Base-by-base conservation (phyloP, 83 land plant genomes). In the Thuja plicata region DNA sequence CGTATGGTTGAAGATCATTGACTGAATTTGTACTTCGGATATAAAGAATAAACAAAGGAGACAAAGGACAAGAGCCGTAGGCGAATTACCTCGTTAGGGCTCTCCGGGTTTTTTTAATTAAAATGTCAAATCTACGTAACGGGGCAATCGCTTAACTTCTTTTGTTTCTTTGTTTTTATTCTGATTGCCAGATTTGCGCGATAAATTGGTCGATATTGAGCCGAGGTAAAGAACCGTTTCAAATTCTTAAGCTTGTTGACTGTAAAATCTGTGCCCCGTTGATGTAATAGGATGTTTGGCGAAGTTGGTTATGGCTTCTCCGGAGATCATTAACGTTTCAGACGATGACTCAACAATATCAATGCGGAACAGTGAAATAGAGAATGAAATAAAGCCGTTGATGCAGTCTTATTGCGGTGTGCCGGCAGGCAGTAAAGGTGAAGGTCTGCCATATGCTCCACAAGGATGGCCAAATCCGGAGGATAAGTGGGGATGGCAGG, bases 371-470 rank as follows among this genome's bases (percentile, higher is more conserved):
- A 74, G 79, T 34, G 17, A 74, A 32, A 74, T 74, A 10, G 37
- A 74, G 79, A 74, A 34, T 10, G 38, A 12, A 34, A 15, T 10
- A 34, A 74, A 74, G 9, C 4, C 34, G 35, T 34, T 13, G 3
- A 2, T 74, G 79, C 16, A 74, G 38, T 11, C 15, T 32, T 34
- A 11, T 32, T 11, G 27, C 13, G 38, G 79, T 11, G 79, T 74
- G 35, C 12, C 37, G 35, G 37, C 79, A 74, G 35, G 79, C 16
- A 13, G 16, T 10, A 74, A 13, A 74, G 79, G 79, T 32, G 79
- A 74, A 74, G 79, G 79, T 74, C 38, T 74, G 38, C 79, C 79
- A 13, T 30, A 74, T 74, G 79, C 79, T 74, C 38, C 79, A 74
- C 38, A 74, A 3, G 79, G 79, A 74, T 74, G 79, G 79, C 79